Evolutionary conservation across 2,329 filamentous ascomycete genomes (phyloP).

Genomic region (Aureobasidium mangrovei): DNA sequence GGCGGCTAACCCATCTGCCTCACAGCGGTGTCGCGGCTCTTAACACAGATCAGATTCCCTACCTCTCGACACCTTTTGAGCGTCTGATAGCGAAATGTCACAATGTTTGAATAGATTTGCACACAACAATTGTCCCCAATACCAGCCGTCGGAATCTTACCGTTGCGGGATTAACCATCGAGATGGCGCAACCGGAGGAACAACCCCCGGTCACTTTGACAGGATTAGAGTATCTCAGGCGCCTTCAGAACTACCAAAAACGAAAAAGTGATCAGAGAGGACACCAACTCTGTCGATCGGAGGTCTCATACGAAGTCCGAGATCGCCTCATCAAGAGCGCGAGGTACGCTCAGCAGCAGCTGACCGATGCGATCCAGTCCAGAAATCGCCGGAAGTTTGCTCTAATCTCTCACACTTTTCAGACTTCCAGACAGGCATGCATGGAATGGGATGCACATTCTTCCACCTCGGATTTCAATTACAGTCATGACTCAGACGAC

Average conservation of each 20-base stretch:
- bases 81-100: constrained; percentile 16
- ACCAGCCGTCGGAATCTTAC: constrained; percentile 15
- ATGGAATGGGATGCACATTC: constrained; percentile 31
- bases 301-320: constrained; percentile 66
- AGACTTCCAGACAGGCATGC: constrained; percentile 50
- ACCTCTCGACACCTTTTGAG: constrained; percentile 16
- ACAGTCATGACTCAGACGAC: constrained; percentile 17
- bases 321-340: constrained; percentile 66
- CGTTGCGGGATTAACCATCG: constrained; percentile 13
- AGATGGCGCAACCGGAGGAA: constrained; percentile 8
- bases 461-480: neutral
- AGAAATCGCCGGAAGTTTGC: constrained; percentile 74
- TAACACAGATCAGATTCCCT: constrained; percentile 21
- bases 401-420: constrained; percentile 64
- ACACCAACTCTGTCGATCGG: constrained; percentile 62
- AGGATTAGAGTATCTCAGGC: constrained; percentile 69
- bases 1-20: constrained; percentile 24
- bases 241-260: constrained; percentile 72
- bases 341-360: constrained; percentile 63
- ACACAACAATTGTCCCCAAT: neutral
- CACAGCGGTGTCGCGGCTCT: constrained; percentile 26
- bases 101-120: constrained; percentile 20
- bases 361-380: constrained; percentile 68
- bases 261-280: constrained; percentile 67
- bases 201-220: constrained; percentile 38